A percentile compares a stretch with the other conserved stretches of the same genome.
Evolutionary conservation across 805 yeast genomes (phyloP).

Genomic region (Lipomyces starkeyi): DNA sequence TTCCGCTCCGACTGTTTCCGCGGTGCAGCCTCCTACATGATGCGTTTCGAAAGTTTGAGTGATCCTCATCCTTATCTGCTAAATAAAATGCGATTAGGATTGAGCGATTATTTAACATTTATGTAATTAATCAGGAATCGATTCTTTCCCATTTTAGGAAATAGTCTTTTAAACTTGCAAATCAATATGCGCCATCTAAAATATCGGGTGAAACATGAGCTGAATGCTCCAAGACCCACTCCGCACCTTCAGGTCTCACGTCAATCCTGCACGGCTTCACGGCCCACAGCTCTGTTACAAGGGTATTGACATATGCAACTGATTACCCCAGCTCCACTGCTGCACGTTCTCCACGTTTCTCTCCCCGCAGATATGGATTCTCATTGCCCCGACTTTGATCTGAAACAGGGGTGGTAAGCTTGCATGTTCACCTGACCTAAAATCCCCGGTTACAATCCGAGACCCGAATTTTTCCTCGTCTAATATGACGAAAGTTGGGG

Average conservation of each 20-base stretch:
- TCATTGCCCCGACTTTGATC: neutral
- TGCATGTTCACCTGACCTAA: neutral
- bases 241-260: no score
- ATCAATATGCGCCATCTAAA: no score
- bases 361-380: neutral
- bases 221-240: neutral
- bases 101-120: no score
- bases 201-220: neutral
- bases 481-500: neutral
- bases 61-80: no score
- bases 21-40: neutral
- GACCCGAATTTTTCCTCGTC: neutral
- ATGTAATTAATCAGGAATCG: no score
- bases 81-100: no score
- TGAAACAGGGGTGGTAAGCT: neutral
- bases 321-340: neutral
- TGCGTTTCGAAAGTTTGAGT: neutral
- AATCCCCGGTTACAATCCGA: neutral
- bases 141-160: no score
- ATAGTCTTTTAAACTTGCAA: no score
- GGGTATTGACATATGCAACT: no score
- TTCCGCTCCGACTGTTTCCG: neutral
- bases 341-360: neutral
- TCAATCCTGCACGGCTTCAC: no score
- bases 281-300: no score